These are phyloP conservation scores for Mrakia frigida DNA, from an alignment of 768 basidiomycete species.

Conservation along the genomic window DNA sequence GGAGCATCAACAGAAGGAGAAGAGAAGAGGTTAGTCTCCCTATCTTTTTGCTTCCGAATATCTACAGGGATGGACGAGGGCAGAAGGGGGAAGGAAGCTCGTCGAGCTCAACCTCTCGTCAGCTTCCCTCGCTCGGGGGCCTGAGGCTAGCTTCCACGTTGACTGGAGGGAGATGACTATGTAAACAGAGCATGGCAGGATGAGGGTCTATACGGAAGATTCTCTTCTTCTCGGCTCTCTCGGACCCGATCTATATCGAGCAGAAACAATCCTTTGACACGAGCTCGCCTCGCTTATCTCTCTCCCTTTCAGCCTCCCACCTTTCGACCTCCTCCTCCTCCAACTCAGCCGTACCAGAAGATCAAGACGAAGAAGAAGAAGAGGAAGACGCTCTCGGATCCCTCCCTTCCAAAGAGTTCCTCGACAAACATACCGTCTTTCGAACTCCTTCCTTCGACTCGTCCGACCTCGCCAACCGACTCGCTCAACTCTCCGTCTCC, in stretches of 20 bases:
- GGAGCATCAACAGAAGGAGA: background rate
- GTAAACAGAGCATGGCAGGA: too few relatives aligned
- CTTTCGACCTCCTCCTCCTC: background rate
- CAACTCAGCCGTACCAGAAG: background rate
- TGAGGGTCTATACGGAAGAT: too few relatives aligned
- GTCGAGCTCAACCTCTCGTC: too few relatives aligned
- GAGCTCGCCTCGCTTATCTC: background rate
- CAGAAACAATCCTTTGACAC: too few relatives aligned
- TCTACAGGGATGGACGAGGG: too few relatives aligned
- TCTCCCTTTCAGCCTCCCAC: background rate
- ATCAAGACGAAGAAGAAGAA: background rate
- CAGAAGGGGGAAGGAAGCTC: too few relatives aligned
- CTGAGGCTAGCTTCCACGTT: too few relatives aligned
- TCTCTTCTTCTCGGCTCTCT: too few relatives aligned
- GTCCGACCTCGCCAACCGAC: conserved; percentile 20
- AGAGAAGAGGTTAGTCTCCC: background rate
- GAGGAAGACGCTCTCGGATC: conserved; percentile 8
- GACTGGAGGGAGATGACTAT: too few relatives aligned
- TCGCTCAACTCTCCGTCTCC: conserved; percentile 31
- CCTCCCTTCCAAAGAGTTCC: conserved; percentile 4
- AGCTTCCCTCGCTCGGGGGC: too few relatives aligned
- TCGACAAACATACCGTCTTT: conserved; percentile 28
- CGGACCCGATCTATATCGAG: too few relatives aligned
- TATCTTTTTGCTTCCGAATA: background rate
- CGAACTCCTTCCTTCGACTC: conserved; percentile 19